Conservation (phyloP, 73 alveolate species). For the Tetrahymena borealis region DNA sequence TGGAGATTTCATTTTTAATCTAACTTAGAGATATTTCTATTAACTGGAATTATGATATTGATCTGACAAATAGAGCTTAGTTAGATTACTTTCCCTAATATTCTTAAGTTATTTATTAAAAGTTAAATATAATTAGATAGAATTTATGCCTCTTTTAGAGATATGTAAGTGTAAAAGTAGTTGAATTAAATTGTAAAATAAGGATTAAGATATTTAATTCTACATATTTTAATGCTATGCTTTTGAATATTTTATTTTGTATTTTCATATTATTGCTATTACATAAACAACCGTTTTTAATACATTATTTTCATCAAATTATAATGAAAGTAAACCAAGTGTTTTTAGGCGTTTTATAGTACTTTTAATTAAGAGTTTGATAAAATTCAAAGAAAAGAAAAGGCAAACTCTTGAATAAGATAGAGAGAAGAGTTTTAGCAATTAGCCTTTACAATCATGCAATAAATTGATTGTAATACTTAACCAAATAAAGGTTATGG, state of each 20-base stretch:
- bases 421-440: neutral
- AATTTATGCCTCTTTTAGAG: too few species aligned
- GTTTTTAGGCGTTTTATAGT: neutral
- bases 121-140: too few species aligned
- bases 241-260: neutral
- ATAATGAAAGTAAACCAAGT: neutral
- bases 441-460: neutral
- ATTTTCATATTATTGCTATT: neutral
- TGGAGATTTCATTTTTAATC: too few species aligned
- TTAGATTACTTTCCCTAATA: too few species aligned
- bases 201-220: too few species aligned
- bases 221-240: neutral
- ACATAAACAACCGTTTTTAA: neutral
- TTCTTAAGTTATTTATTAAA: too few species aligned
- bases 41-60: too few species aligned
- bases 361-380: neutral
- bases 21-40: too few species aligned
- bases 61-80: too few species aligned
- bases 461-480: neutral
- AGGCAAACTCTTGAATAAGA: neutral
- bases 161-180: too few species aligned
- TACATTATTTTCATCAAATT: neutral
- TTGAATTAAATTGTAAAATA: too few species aligned
- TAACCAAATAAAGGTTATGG: neutral
- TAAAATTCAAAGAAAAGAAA: neutral